Evolutionary conservation across 805 yeast genomes (phyloP), one percentile per base, ranked within the genome.

Genomic region (Kodamaea hsintzibuensis): DNA sequence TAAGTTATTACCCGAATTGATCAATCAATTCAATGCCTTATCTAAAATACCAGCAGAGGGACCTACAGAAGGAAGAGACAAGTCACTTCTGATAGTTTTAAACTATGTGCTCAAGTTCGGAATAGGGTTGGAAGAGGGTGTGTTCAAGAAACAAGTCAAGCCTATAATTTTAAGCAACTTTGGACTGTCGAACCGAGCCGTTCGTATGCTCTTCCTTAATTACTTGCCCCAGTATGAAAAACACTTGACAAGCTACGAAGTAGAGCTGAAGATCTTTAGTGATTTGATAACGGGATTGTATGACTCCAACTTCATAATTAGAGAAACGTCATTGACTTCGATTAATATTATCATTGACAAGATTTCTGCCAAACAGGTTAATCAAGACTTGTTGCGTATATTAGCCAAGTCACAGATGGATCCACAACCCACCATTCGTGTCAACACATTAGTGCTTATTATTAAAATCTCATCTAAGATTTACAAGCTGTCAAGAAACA

Each of bases 361-460:
- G 61, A 78, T 93, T 1, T 80, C 89, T 0, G 89, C 85, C 39
- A 80, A 96, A 52, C 96, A 89, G 66, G 74, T 92, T 48, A 93
- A 93, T 67, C 91, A 91, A 62, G 98, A 95, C 48, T 72, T 93
- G 18, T 72, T 93, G 52, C 80, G 96, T 59, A 79, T 83, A 52
- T 73, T 93, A 52, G 98, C 98, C 0, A 89, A 85, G 61, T 79
- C 91, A 8, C 96, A 90, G 65, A 81, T 78, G 67, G 97, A 91
- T 65, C 83, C 83, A 3, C 83, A 82, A 49, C 86, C 93, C 1
- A 87, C 88, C 9, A 86, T 91, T 30, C 72, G 97, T 60, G 88
- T 90, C 2, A 88, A 87, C 62, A 89, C 96, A 0, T 81, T 90
- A 13, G 76, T 87, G 17, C 78, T 89, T 43, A 78, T 91, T 35